Base-by-base conservation (phyloP, 139 green algal genomes). In the Haematococcus lacustris region DNA sequence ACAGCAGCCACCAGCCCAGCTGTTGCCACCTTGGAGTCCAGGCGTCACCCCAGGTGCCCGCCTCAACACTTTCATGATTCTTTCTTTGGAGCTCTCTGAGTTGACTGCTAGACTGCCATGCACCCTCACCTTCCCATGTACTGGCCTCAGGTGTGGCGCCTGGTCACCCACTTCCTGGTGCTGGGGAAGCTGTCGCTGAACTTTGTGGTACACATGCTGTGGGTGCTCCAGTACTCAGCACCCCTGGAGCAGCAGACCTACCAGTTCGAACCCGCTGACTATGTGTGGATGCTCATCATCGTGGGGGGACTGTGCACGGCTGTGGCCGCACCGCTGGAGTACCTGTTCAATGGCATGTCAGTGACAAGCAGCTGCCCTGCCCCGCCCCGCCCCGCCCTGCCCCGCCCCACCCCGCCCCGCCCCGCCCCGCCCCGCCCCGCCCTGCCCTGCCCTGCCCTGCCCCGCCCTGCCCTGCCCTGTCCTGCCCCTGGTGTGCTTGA, bases 201-300 rank as follows among this genome's bases (percentile, higher is more conserved):
- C 30, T 83, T 82, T 51, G 2, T 90, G 23, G 77, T 87, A 61
- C 63, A 71, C 28, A 71, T 88, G 25, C 69, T 87, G 28, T 87
- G 79, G 73, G 51, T 90, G 3, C 23, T 85, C n/a, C 71, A 80
- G 69, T 84, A 91, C 59, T 72, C 76, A 32, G 65, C 47, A 2
- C 66, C 66, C 25, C 59, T 92, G 61, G 87, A 92, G 79, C 43
- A 28, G 2, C 59, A 84, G 47, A 87, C 76, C 2, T 92, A 79
- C 71, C 68, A 78, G 28, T 82, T 86, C 47, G 57, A 84, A 13
- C 87, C 82, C 39, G 87, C 84, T n/a, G 84, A 87, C 80, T 91
- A 85, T 59, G 39, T 92, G 0, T 87, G 50, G 63, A 91, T 92
- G 87, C 70, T 92, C 17, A 64, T 89, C 13, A 81, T 91, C 70